Base-by-base conservation (phyloP, 768 basidiomycete genomes). In the Lactifluus piperatus region DNA sequence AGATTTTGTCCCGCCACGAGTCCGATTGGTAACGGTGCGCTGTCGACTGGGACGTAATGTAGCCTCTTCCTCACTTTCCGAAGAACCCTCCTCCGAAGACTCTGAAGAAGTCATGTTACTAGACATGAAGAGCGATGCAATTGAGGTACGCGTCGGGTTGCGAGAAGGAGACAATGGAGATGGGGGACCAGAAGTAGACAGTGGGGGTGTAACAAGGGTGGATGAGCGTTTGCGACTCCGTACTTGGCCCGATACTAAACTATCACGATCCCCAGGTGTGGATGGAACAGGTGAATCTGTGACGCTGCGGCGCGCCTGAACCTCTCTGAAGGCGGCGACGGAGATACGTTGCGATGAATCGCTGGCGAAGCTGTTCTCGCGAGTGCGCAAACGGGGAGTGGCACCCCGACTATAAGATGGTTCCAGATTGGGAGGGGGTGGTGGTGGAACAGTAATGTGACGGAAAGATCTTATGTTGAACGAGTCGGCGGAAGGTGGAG, bases 321-420 rank as follows among this genome's bases (percentile, higher is more conserved):
- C 86, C 73, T 90, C 88, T 54, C 85, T 81, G 68, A 91, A 91
- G 3, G 88, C 88, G 2, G 86, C 88, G 32, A 91, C 84, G 8
- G 86, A 86, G 26, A 91, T 90, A 54, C 86, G 80, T 62, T 88
- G 87, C 1, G 83, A 83, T 5, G 81, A 75, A 41, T 87, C 84
- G 3, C 85, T 85, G 18, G 79, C 77, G 60, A 76, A 65, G 69
- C 85, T 85, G 45, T 75, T 73, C 22, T 77, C 81, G 64, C 87
- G 79, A 16, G 82, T 79, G 1, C 84, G 79, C 20, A 78, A 68
- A 7, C 67, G 67, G 5, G 68, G 73, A 11, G 75, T 71, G 4
- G 80, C 75, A 1, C 73, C 36, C 6, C 7, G 37, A 11, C 30
- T 50, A 24, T 44, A 50, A 32, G 53, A 24, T 36, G 65, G 57